These are phyloP conservation scores for Coniochaeta sp. DNA, from an alignment of 2,329 filamentous ascomycete genomes.

Conservation along the genomic window DNA sequence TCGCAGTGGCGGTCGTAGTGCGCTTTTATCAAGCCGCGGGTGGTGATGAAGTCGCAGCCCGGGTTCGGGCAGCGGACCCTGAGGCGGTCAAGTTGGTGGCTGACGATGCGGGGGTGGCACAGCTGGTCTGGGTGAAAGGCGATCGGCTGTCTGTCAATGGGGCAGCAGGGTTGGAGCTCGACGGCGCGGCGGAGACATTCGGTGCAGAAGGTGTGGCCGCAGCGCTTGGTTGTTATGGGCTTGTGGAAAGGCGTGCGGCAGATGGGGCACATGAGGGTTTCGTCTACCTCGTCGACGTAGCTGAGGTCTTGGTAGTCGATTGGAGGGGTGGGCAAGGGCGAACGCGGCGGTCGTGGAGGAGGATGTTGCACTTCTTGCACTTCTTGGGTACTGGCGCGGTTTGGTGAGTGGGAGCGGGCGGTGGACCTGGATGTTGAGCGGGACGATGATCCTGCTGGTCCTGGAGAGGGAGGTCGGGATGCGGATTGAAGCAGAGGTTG, in stretches of 20 bases:
- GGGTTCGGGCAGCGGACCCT: constrained; percentile 52
- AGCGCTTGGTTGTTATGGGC: constrained; percentile 49
- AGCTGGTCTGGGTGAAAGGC: constrained; percentile 23
- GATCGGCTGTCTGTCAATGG: constrained; percentile 47
- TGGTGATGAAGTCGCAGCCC: constrained; percentile 43
- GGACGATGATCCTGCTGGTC: not conserved
- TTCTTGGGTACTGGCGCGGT: not conserved
- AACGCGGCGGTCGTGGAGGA: not conserved
- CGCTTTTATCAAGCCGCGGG: constrained; percentile 45
- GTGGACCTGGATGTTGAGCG: not conserved
- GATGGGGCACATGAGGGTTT: constrained; percentile 27
- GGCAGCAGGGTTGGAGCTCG: constrained; percentile 38
- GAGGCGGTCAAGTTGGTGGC: constrained; percentile 54
- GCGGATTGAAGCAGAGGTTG: not conserved
- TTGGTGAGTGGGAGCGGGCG: not conserved
- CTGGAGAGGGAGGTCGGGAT: not conserved
- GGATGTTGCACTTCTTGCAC: not conserved
- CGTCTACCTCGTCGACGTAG: constrained; percentile 23
- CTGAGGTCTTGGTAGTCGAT: constrained; percentile 25
- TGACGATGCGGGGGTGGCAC: constrained; percentile 33
- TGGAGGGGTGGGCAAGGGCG: not conserved
- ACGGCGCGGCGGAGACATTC: constrained; percentile 43
- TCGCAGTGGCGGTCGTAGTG: constrained; percentile 52
- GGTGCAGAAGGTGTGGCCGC: constrained; percentile 60
- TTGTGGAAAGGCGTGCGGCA: constrained; percentile 55